A percentile compares a stretch with the other conserved stretches of the same genome.
Conservation (phyloP, 495 filamentous ascomycete species). For the Daldinia childiae region DNA sequence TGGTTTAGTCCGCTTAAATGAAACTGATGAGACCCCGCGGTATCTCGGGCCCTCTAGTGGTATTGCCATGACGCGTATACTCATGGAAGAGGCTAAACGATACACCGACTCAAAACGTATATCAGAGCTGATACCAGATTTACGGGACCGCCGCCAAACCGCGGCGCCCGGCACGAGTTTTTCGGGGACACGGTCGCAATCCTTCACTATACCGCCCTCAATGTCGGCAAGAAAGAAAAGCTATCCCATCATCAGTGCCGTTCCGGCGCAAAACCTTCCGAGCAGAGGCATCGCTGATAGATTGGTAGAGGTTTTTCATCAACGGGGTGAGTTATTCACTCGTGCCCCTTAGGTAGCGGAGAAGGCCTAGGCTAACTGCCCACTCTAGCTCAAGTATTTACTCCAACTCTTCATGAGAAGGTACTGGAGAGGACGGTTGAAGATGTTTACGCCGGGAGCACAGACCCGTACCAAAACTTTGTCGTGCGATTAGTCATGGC, state of each 20-base stretch:
- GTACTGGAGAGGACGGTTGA: constrained; percentile 78
- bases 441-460: constrained; percentile 78
- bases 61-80: constrained; percentile 89
- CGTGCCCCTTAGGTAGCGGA: neutral
- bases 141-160: constrained; percentile 48
- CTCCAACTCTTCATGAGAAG: constrained; percentile 85
- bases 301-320: constrained; percentile 80
- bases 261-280: constrained; percentile 75
- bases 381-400: constrained; percentile 78
- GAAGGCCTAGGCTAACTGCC: constrained; percentile 27
- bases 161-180: constrained; percentile 24
- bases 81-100: constrained; percentile 94
- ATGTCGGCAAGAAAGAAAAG: constrained; percentile 56
- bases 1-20: constrained; percentile 80
- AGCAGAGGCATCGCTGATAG: constrained; percentile 71
- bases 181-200: constrained; percentile 44
- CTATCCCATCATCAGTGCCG: constrained; percentile 81
- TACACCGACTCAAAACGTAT: constrained; percentile 86
- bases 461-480: constrained; percentile 84
- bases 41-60: constrained; percentile 93
- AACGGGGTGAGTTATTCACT: constrained; percentile 70
- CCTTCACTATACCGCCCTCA: constrained; percentile 52
- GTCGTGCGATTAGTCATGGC: constrained; percentile 88
- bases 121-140: constrained; percentile 83
- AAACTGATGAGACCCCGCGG: constrained; percentile 80